Evolutionary conservation across 2,329 filamentous ascomycete species (phyloP).

Genomic region (Microcera coccophila): DNA sequence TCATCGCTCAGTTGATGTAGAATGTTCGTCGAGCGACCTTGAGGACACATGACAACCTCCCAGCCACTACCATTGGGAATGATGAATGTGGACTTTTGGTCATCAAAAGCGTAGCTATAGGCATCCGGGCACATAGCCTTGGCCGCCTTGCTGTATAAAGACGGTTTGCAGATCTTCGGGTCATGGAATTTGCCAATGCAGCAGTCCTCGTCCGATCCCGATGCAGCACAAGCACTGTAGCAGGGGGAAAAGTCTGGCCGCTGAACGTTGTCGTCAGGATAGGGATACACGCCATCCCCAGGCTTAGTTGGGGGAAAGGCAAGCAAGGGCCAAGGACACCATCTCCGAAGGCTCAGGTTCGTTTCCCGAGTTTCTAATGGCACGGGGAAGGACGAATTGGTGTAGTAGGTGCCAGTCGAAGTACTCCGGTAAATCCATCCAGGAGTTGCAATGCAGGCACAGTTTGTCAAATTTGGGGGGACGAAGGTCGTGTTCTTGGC

Average conservation of each 20-base stretch:
- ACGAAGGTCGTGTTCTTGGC: conserved; percentile 62
- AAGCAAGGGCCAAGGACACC: conserved; percentile 81
- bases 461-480: conserved; percentile 72
- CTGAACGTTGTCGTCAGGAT: conserved; percentile 70
- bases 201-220: conserved; percentile 64
- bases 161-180: conserved; percentile 60
- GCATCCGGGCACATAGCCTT: conserved; percentile 80
- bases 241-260: conserved; percentile 74
- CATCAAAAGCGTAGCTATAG: conserved; percentile 70
- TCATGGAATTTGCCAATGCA: conserved; percentile 67
- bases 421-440: conserved; percentile 56
- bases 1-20: conserved; percentile 48
- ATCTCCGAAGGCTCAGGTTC: conserved; percentile 54
- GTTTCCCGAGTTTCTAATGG: conserved; percentile 61
- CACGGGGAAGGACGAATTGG: conserved; percentile 62
- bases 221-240: conserved; percentile 70
- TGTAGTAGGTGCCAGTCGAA: conserved; percentile 54
- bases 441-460: conserved; percentile 69
- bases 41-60: conserved; percentile 74
- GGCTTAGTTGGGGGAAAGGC: conserved; percentile 64
- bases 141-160: conserved; percentile 63
- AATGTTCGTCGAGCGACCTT: conserved; percentile 57
- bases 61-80: conserved; percentile 68
- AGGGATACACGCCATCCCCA: conserved; percentile 72
- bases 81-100: conserved; percentile 57